These are phyloP conservation scores for Hirsutella thompsonii DNA, from an alignment of 2,329 filamentous ascomycete genomes.

Conservation along the genomic window DNA sequence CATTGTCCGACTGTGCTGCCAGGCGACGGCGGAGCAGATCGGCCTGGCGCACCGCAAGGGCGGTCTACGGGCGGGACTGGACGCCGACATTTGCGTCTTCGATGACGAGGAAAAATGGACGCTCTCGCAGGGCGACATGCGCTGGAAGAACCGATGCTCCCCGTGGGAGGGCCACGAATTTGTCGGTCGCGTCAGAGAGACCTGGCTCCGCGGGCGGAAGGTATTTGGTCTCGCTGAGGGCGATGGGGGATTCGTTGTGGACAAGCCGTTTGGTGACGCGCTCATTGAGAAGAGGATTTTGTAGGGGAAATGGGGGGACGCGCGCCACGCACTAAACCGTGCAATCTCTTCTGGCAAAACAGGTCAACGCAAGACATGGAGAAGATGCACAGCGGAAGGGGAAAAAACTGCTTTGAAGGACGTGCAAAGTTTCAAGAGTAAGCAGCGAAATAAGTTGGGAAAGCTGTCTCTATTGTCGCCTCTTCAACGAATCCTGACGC, in stretches of 20 bases:
- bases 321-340: no score
- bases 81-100: conserved; percentile 84
- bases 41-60: conserved; percentile 74
- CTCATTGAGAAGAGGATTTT: conserved; percentile 47
- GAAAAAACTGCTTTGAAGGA: no score
- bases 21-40: conserved; percentile 79
- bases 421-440: no score
- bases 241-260: conserved; percentile 36
- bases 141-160: conserved; percentile 87
- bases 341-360: no score
- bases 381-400: no score
- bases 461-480: no score
- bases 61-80: conserved; percentile 61
- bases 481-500: no score
- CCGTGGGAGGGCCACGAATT: conserved; percentile 78
- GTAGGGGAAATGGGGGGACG: no score
- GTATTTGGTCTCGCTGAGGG: conserved; percentile 56
- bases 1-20: conserved; percentile 73
- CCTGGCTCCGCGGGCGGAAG: conserved; percentile 66
- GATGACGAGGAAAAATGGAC: conserved; percentile 73
- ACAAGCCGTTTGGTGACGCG: conserved; percentile 33
- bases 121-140: conserved; percentile 65
- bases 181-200: conserved; percentile 67
- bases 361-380: no score
- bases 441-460: no score